Evolutionary conservation across 768 basidiomycete genomes (phyloP).

Genomic region (Rhodotorula toruloides): DNA sequence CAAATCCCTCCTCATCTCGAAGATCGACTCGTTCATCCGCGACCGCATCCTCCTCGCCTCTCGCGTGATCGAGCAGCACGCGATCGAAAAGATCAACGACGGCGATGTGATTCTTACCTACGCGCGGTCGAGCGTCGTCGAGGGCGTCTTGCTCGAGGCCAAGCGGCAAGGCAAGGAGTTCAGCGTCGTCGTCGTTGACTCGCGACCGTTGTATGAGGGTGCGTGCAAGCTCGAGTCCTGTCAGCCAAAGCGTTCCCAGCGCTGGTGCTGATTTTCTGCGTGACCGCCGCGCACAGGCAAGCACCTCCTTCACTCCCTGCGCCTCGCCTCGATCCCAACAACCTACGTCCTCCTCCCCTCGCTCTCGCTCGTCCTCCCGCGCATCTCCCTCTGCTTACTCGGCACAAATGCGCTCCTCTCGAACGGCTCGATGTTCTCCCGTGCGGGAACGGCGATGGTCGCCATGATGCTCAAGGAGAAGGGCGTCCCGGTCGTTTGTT

Average conservation of each 20-base stretch:
- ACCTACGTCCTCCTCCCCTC: slow-evolving; percentile 90
- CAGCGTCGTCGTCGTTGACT: slow-evolving; percentile 88
- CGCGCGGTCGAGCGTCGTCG: slow-evolving; percentile 89
- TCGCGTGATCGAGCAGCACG: slow-evolving; percentile 82
- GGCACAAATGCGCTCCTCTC: slow-evolving; percentile 92
- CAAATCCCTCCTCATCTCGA: slow-evolving; percentile 71
- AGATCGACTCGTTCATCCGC: slow-evolving; percentile 87
- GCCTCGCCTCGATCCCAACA: slow-evolving; percentile 67
- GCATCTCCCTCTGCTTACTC: slow-evolving; percentile 76
- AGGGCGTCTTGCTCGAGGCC: slow-evolving; percentile 76
- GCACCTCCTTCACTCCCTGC: slow-evolving; percentile 64
- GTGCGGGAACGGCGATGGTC: slow-evolving; percentile 90
- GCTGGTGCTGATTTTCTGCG: neutral
- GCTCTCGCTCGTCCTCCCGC: slow-evolving; percentile 68
- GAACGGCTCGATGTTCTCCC: slow-evolving; percentile 87
- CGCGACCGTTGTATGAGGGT: slow-evolving; percentile 90
- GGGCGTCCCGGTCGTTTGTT: slow-evolving; percentile 88
- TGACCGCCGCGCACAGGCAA: slow-evolving; percentile 59
- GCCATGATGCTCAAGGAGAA: slow-evolving; percentile 91
- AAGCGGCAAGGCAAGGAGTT: slow-evolving; percentile 69
- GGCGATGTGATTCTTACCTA: slow-evolving; percentile 90
- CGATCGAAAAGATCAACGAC: slow-evolving; percentile 87
- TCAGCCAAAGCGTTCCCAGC: neutral
- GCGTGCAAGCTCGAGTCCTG: neutral
- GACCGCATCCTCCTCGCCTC: slow-evolving; percentile 91